phyloP scores from a whole-genome alignment of 176 grass and related monocot genomes.

The Zea mays region Zm-B73-REFERENCE-NAM-5.0 NC_050097.1:101801001-101801500 shows the following conservation, averaged over 20 bases:
- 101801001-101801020: not conserved
- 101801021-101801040: not conserved
- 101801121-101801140: constrained; percentile 70
- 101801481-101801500: constrained; percentile 57
- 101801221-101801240: not conserved
- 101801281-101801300: constrained; percentile 22
- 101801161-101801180: constrained; percentile 62
- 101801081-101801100: constrained; percentile 34
- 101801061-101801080: constrained; percentile 53
- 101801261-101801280: constrained; percentile 27
- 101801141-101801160: constrained; percentile 74
- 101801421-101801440: constrained; percentile 81
- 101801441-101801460: constrained; percentile 95
- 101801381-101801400: constrained; percentile 78
- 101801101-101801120: constrained; percentile 53
- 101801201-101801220: constrained; percentile 51
- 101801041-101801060: not conserved
- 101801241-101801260: not conserved
- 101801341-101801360: constrained; percentile 66
- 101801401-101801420: constrained; percentile 90
- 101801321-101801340: constrained; percentile 68
- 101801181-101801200: constrained; percentile 64
- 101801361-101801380: constrained; percentile 65
- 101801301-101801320: constrained; percentile 41
- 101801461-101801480: constrained; percentile 50